Percentiles rank a stretch among this genome's conserved stretches.
Conservation (phyloP, 371 early-diverging fungal genomes). For the Mortierella sp. region DNA sequence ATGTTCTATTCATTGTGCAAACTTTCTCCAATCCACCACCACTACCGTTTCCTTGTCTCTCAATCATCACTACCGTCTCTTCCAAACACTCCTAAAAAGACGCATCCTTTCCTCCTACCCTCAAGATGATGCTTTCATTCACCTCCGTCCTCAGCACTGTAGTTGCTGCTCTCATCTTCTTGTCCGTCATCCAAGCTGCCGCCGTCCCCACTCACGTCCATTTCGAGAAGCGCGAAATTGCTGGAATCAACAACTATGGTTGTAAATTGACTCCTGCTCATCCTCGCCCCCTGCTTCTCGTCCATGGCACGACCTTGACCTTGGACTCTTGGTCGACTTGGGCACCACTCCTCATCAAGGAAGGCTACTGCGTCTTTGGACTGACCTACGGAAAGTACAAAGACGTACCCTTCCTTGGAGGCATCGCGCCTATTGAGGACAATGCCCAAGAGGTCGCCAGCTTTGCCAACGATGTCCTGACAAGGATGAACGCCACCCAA, state of each 20-base stretch:
- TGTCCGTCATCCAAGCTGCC: slow-evolving; percentile 16
- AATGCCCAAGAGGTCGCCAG: slow-evolving; percentile 42
- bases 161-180: slow-evolving; percentile 1
- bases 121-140: slow-evolving; percentile 25
- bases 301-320: slow-evolving; percentile 45
- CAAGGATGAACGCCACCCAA: slow-evolving; percentile 33
- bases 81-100: not conserved
- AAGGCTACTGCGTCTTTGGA: slow-evolving; percentile 56
- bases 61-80: not conserved
- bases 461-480: slow-evolving; percentile 38
- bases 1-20: not conserved
- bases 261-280: slow-evolving; percentile 41
- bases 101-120: not conserved
- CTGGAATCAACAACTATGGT: slow-evolving; percentile 34
- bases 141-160: slow-evolving; percentile 12
- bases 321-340: slow-evolving; percentile 43
- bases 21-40: not conserved
- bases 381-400: slow-evolving; percentile 43
- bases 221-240: slow-evolving; percentile 27
- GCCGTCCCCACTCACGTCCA: slow-evolving; percentile 5
- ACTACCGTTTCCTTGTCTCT: not conserved
- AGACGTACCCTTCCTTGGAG: slow-evolving; percentile 32
- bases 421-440: slow-evolving; percentile 28
- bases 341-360: slow-evolving; percentile 22
- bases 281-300: slow-evolving; percentile 38